Percentiles rank a stretch among this genome's conserved stretches.
phyloP scores from a whole-genome alignment of 805 yeast species.

The Kodamaea kakaduensis region DNA sequence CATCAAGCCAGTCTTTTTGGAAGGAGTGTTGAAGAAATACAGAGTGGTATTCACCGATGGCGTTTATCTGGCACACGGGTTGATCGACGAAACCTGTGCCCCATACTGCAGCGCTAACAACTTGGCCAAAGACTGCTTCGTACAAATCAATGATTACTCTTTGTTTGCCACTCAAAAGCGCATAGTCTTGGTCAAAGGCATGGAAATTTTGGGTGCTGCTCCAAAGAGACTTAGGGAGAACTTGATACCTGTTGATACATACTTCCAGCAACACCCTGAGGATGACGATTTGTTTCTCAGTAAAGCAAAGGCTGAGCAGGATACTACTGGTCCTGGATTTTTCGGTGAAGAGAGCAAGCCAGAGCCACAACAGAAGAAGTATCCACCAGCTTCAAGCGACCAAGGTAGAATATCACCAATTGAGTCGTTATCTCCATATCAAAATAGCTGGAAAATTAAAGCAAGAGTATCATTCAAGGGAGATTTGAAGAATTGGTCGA shows the following conservation, averaged over 20 bases:
- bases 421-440: conserved; percentile 88
- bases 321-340: conserved; percentile 11
- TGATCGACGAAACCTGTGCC: conserved; percentile 40
- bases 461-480: conserved; percentile 88
- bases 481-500: conserved; percentile 84
- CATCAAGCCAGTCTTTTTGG: conserved; percentile 35
- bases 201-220: conserved; percentile 38
- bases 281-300: conserved; percentile 36
- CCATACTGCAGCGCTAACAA: conserved; percentile 40
- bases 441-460: conserved; percentile 85
- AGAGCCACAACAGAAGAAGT: conserved; percentile 9
- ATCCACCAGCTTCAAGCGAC: conserved; percentile 8
- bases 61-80: conserved; percentile 32
- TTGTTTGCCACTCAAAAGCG: conserved; percentile 47
- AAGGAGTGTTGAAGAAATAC: conserved; percentile 18
- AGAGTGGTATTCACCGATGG: conserved; percentile 41
- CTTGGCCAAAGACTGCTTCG: conserved; percentile 42
- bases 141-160: conserved; percentile 39
- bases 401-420: conserved; percentile 57
- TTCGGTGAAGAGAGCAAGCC: conserved; percentile 8
- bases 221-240: conserved; percentile 36
- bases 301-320: conserved; percentile 4
- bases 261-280: conserved; percentile 55
- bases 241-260: conserved; percentile 50
- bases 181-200: conserved; percentile 45